A percentile compares a stretch with the other conserved stretches of the same genome.
Conservation (phyloP, 2,329 filamentous ascomycete species). For the Coniella lustricola region DNA sequence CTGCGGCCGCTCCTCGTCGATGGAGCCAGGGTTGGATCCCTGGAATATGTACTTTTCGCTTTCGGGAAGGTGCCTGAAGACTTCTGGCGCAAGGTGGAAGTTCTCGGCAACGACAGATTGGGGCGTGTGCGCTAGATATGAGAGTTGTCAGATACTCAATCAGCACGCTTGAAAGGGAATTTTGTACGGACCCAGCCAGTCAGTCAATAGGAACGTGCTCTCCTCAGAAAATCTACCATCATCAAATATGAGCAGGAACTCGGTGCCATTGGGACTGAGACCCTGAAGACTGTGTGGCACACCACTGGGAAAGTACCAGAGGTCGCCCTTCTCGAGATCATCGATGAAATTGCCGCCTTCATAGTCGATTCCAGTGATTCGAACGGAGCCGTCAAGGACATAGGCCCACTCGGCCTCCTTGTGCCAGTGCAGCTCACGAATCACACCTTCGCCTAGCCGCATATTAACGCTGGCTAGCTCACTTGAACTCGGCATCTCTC, state of each 20-base stretch:
- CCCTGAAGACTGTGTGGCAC: slow-evolving; percentile 73
- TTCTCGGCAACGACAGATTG: slow-evolving; percentile 68
- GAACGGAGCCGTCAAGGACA: slow-evolving; percentile 62
- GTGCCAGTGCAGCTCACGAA: slow-evolving; percentile 75
- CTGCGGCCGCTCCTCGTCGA: slow-evolving; percentile 57
- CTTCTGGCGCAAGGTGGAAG: slow-evolving; percentile 63
- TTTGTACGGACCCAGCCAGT: slow-evolving; percentile 54
- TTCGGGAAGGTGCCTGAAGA: slow-evolving; percentile 61
- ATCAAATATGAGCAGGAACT: slow-evolving; percentile 43
- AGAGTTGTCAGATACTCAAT: no score
- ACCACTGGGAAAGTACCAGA: slow-evolving; percentile 77
- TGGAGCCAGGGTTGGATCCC: slow-evolving; percentile 55
- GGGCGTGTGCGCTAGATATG: slow-evolving; percentile 53
- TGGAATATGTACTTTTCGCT: slow-evolving; percentile 73
- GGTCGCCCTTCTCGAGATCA: slow-evolving; percentile 66
- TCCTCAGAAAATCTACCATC: slow-evolving; percentile 47
- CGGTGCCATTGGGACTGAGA: slow-evolving; percentile 53
- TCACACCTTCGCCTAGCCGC: slow-evolving; percentile 65
- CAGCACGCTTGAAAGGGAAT: background rate
- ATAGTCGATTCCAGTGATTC: slow-evolving; percentile 66
- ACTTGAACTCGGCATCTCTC: slow-evolving; percentile 57
- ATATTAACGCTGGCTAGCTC: slow-evolving; percentile 74
- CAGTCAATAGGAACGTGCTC: slow-evolving; percentile 66
- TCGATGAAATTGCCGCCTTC: slow-evolving; percentile 73
- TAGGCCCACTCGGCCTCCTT: slow-evolving; percentile 76